Conservation (phyloP, 768 basidiomycete species). For the Boletus sensibilis region DNA sequence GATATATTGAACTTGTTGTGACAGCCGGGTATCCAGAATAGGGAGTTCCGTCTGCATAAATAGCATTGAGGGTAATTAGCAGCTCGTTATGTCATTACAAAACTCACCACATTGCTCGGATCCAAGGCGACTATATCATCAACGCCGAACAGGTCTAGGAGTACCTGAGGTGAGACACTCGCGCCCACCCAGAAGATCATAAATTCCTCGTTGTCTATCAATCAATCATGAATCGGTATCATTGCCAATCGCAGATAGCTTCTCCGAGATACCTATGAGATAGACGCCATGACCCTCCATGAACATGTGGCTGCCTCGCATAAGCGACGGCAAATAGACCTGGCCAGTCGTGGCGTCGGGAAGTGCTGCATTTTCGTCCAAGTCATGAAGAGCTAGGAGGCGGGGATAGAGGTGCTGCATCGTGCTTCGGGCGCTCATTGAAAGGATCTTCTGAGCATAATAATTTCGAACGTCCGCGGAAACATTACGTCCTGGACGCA, state of each 20-base stretch:
- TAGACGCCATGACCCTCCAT: constrained; percentile 95
- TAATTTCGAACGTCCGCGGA: constrained; percentile 93
- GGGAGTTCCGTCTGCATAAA: constrained; percentile 65
- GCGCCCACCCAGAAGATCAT: constrained; percentile 90
- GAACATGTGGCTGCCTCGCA: constrained; percentile 78
- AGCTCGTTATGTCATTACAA: background rate
- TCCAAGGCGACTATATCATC: constrained; percentile 75
- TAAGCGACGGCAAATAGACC: constrained; percentile 68
- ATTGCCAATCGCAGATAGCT: constrained; percentile 14
- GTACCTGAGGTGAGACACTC: constrained; percentile 75
- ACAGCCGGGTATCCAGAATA: constrained; percentile 66
- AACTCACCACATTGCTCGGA: constrained; percentile 57
- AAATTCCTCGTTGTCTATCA: constrained; percentile 80
- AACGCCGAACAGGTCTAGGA: constrained; percentile 81
- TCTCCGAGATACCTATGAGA: constrained; percentile 65
- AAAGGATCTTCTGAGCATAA: constrained; percentile 71
- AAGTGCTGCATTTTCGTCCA: constrained; percentile 68
- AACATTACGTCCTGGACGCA: constrained; percentile 68
- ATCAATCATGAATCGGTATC: constrained; percentile 7
- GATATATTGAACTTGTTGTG: constrained; percentile 83
- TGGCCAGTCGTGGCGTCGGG: constrained; percentile 59
- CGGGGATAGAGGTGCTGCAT: constrained; percentile 86
- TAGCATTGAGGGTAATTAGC: constrained; percentile 3
- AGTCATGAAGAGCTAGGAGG: constrained; percentile 83
- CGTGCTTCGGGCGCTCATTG: constrained; percentile 64